Conservation (phyloP, 2,329 filamentous ascomycete genomes). For the Drechslera avenae region DNA sequence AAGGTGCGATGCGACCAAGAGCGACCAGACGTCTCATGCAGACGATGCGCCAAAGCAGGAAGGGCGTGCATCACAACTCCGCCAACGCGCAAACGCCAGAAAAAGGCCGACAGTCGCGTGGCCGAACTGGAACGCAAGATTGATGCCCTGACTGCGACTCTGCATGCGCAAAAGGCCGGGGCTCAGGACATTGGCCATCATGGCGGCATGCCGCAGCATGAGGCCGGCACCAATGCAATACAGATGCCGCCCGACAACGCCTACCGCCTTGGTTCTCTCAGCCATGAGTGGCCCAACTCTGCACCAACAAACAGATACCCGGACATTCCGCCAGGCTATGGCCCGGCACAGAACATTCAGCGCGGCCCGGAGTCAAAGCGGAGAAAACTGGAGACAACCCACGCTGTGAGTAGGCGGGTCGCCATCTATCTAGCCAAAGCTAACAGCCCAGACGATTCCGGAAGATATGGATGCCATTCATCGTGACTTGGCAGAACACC, state of each 20-base stretch:
- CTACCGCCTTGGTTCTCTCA: constrained; percentile 33
- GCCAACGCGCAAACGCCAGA: constrained; percentile 78
- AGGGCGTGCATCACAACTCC: constrained; percentile 70
- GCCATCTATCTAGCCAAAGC: neutral
- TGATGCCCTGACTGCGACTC: constrained; percentile 79
- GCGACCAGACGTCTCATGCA: constrained; percentile 62
- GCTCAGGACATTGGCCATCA: constrained; percentile 28
- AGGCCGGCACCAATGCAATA: constrained; percentile 10
- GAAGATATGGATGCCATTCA: constrained; percentile 48
- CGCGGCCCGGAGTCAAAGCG: constrained; percentile 42
- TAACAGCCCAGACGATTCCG: constrained; percentile 38
- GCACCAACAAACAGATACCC: constrained; percentile 22
- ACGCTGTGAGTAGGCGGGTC: constrained; percentile 30
- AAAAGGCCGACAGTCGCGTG: constrained; percentile 88
- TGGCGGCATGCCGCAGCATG: constrained; percentile 31
- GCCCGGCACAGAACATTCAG: constrained; percentile 38
- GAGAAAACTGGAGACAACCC: constrained; percentile 35
- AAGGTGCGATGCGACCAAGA: constrained; percentile 83
- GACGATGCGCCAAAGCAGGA: constrained; percentile 79
- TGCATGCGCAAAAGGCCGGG: constrained; percentile 62
- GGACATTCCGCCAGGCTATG: constrained; percentile 41
- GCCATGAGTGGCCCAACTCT: constrained; percentile 38
- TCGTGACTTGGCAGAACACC: constrained; percentile 43
- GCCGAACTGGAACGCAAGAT: constrained; percentile 93
- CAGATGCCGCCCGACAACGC: constrained; percentile 29